These are phyloP conservation scores for Exophiala sideris DNA, from an alignment of 2,329 filamentous ascomycete species.

Conservation along the genomic window DNA sequence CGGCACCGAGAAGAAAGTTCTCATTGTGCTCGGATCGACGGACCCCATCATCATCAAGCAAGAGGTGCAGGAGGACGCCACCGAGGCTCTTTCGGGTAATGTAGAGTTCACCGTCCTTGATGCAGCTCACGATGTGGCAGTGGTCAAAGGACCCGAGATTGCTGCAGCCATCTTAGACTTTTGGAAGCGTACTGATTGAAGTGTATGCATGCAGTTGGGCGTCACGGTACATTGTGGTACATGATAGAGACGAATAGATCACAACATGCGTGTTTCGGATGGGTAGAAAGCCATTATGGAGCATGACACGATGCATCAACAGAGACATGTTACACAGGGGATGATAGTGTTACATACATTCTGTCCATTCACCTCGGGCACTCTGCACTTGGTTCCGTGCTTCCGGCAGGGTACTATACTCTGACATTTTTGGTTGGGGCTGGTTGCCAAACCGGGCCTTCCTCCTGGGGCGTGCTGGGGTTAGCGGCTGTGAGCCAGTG, in stretches of 20 bases:
- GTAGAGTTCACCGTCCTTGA: constrained; percentile 57
- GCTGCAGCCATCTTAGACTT: constrained; percentile 50
- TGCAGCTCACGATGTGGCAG: constrained; percentile 68
- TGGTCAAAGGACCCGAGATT: constrained; percentile 59
- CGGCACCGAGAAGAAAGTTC: constrained; percentile 45
- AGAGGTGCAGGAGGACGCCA: constrained; percentile 62
- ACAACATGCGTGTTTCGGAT: not conserved
- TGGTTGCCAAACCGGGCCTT: too few relatives aligned
- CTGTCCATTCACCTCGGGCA: too few relatives aligned
- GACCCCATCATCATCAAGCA: constrained; percentile 66
- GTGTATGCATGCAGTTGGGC: not conserved
- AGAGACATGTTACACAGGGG: not conserved
- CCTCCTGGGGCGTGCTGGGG: too few relatives aligned
- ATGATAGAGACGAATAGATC: not conserved
- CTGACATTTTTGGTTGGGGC: too few relatives aligned
- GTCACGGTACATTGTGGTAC: not conserved
- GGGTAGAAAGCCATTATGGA: too few relatives aligned
- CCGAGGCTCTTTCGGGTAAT: constrained; percentile 55
- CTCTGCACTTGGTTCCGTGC: too few relatives aligned
- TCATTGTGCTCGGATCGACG: constrained; percentile 62
- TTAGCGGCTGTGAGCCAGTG: too few relatives aligned
- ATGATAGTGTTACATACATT: not conserved
- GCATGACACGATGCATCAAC: too few relatives aligned
- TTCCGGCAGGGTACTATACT: too few relatives aligned
- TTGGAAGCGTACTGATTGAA: constrained; percentile 32